A percentile compares a stretch with the other conserved stretches of the same genome.
Conservation (phyloP, 305 asterid genomes). For the Fraxinus platypoda region DNA sequence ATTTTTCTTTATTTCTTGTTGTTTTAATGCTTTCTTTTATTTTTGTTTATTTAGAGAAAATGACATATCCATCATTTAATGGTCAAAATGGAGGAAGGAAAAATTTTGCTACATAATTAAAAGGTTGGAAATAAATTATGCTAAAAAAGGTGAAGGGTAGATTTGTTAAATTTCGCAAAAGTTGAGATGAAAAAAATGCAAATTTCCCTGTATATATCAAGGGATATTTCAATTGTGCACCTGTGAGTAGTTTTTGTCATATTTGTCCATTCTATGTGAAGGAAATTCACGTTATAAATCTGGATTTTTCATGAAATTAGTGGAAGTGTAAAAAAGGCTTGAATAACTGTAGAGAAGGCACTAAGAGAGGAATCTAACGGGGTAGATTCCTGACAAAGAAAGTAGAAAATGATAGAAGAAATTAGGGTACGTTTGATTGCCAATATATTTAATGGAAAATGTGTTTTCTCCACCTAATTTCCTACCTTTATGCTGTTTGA, state of each 20-base stretch:
- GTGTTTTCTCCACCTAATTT: no score
- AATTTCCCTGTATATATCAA: not conserved
- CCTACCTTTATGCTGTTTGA: no score
- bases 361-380: not conserved
- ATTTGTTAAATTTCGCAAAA: not conserved
- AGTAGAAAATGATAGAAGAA: not conserved
- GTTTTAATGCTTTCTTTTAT: no score
- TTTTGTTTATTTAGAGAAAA: not conserved
- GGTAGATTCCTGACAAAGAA: not conserved
- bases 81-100: not conserved
- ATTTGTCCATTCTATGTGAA: not conserved
- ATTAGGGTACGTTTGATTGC: not conserved
- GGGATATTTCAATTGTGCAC: not conserved
- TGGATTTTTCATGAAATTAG: not conserved
- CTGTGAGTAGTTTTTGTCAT: not conserved
- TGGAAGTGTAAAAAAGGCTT: not conserved
- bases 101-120: no score
- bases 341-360: not conserved
- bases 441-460: no score
- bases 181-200: not conserved
- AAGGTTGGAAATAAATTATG: not conserved
- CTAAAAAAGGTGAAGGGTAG: not conserved
- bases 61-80: not conserved
- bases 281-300: not conserved
- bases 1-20: not conserved